Base-by-base conservation (phyloP, 345 rosid genomes). In the Salix exigua region DNA sequence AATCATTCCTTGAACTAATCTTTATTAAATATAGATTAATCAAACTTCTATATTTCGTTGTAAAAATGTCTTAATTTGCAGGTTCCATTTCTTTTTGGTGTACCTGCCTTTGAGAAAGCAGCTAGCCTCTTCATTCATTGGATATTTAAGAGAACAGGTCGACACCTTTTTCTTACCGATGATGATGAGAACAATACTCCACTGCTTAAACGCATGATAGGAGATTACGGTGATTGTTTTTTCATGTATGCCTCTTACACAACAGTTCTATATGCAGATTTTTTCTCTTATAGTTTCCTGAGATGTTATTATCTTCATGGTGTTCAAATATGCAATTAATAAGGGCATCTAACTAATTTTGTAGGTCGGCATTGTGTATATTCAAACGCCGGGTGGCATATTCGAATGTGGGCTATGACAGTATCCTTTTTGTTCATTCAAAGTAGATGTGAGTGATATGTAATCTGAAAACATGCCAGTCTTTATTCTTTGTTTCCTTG, bases 21-120 rank as follows among this genome's bases (percentile, higher is more conserved):
- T 51, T 26, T 74, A 30, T 33, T 30, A 25, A 61, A 60, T 68
- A 11, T 4, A 6, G 60, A 26, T 53, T 50, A 16, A 18, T 31
- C 37, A 6, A 35, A 6, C 28, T 65, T 6, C 21, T 67, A 31
- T 7, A 26, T 66, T 40, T 53, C 23, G 17, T 84, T 63, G 33
- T 70, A 35, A 74, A 66, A 33, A 53, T 69, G 55, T 75, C 40
- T 83, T 33, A 68, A 55, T 37, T 74, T 86, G 80, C 86, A 96
- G 98, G 99, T 93, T 33, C 99, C 99, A 17, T 96, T 96, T 87
- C 99, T 96, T 81, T 93, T 96, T 82, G 99, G 99, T 55, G 87
- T 96, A 50, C 60, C 93, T 75, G 97, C 97, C 79, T 78, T 96
- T 60, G 99, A 96, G 87, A 93, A 88, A 85, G 88, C 83, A 79